Conservation (phyloP, 129 eudicot species). For the Heracleum sosnowskyi region DNA sequence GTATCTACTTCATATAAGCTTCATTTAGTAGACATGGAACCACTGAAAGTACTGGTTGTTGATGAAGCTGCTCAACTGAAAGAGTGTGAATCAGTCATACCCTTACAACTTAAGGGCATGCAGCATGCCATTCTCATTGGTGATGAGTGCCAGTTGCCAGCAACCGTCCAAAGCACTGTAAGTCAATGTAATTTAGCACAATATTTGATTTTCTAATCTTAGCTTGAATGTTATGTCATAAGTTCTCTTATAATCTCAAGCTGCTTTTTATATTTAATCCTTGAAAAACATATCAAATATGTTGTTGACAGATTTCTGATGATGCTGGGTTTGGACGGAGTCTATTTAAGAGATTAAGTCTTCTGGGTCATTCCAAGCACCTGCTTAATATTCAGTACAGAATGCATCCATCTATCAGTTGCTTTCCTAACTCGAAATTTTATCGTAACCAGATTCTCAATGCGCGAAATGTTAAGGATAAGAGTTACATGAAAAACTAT, state of each 20-base stretch:
- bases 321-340: too few relatives aligned
- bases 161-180: slow-evolving; percentile 41
- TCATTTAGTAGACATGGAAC: too few relatives aligned
- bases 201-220: not conserved
- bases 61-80: slow-evolving; percentile 54
- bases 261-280: not conserved
- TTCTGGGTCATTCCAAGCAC: too few relatives aligned
- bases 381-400: slow-evolving; percentile 38
- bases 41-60: slow-evolving; percentile 26
- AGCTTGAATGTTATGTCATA: not conserved
- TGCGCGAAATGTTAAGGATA: slow-evolving; percentile 26
- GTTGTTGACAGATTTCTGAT: too few relatives aligned
- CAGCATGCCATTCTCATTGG: slow-evolving; percentile 44
- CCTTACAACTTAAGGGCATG: slow-evolving; percentile 38
- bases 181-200: slow-evolving; percentile 1
- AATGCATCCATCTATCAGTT: slow-evolving; percentile 52
- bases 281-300: not conserved
- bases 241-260: not conserved
- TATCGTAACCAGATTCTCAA: slow-evolving; percentile 31
- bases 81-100: slow-evolving; percentile 43
- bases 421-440: slow-evolving; percentile 35
- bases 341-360: too few relatives aligned
- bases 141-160: slow-evolving; percentile 48
- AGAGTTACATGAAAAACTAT: slow-evolving; percentile 26
- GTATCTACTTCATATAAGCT: slow-evolving; percentile 49